A percentile compares a stretch with the other conserved stretches of the same genome.
phyloP scores from a whole-genome alignment of 441 rosid genomes.

The Populus hybrid region DNA sequence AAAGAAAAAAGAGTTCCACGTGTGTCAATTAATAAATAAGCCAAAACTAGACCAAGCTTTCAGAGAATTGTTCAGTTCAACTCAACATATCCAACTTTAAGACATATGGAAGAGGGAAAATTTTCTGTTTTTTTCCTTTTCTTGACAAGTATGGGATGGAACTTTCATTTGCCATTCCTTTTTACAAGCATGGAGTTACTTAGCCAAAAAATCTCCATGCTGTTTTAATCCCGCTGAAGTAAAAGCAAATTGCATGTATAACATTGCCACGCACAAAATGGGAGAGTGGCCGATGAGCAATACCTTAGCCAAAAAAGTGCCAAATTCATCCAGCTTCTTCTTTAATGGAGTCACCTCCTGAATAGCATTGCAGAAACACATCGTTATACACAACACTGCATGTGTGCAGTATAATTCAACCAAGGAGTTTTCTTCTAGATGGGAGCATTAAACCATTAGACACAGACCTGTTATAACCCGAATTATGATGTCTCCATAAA shows the following conservation, averaged over 20 bases:
- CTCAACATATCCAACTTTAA: background rate
- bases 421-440: background rate
- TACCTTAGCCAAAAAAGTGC: slow-evolving; percentile 96
- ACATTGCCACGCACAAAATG: background rate
- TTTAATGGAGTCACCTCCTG: slow-evolving; percentile 96
- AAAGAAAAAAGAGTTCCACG: background rate
- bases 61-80: background rate
- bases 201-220: background rate
- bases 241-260: background rate
- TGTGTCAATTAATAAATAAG: background rate
- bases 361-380: slow-evolving; percentile 27
- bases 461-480: background rate
- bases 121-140: too few relatives aligned
- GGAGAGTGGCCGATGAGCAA: slow-evolving; percentile 10
- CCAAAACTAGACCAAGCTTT: background rate
- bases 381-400: slow-evolving; percentile 8
- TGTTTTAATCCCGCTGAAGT: background rate
- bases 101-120: too few relatives aligned
- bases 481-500: background rate
- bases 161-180: too few relatives aligned
- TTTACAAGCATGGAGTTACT: too few relatives aligned
- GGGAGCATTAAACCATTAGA: background rate
- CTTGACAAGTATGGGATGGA: too few relatives aligned
- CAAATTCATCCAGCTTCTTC: slow-evolving; percentile 97
- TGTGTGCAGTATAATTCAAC: too few relatives aligned